Percentiles rank a stretch among this genome's conserved stretches.
Evolutionary conservation across 176 grass and related monocot genomes (phyloP).

Genomic region (Areca catechu): DNA sequence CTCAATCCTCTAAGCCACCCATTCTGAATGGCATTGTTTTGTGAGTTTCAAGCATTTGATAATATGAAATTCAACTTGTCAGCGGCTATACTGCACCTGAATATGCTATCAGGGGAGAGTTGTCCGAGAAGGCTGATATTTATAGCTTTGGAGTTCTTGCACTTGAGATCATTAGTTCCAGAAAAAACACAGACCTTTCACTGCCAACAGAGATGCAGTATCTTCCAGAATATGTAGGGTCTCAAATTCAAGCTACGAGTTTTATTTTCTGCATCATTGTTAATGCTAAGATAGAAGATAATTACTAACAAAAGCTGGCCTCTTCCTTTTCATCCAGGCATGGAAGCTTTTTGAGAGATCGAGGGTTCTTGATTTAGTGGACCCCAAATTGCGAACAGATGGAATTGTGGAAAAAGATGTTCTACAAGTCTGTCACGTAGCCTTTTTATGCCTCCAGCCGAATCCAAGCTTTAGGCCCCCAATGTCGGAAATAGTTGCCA

Average conservation of each 20-base stretch:
- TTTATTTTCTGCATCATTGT: background rate
- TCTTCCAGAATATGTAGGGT: constrained; percentile 16
- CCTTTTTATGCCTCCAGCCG: constrained; percentile 18
- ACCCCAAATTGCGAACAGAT: constrained; percentile 3
- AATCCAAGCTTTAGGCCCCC: constrained; percentile 7
- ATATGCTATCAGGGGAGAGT: constrained; percentile 57
- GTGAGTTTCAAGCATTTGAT: background rate
- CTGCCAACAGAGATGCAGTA: constrained; percentile 22
- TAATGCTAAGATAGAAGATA: background rate
- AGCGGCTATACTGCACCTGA: constrained; percentile 70
- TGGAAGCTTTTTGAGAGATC: constrained; percentile 25
- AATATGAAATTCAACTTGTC: background rate
- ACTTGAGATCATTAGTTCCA: constrained; percentile 55
- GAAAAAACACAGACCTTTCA: constrained; percentile 17
- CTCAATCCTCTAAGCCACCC: too few relatives aligned
- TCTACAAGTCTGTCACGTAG: constrained; percentile 3
- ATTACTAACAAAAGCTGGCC: background rate
- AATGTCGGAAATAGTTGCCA: constrained; percentile 20
- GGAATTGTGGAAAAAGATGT: constrained; percentile 4
- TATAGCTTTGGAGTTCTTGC: constrained; percentile 68
- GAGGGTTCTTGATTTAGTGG: constrained; percentile 1
- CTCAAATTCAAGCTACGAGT: background rate
- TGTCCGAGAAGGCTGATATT: constrained; percentile 57
- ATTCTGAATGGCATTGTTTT: too few relatives aligned
- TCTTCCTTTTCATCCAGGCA: constrained; percentile 7